These are phyloP conservation scores for Coniella lustricola DNA, from an alignment of 2,329 filamentous ascomycete species.

Conservation along the genomic window DNA sequence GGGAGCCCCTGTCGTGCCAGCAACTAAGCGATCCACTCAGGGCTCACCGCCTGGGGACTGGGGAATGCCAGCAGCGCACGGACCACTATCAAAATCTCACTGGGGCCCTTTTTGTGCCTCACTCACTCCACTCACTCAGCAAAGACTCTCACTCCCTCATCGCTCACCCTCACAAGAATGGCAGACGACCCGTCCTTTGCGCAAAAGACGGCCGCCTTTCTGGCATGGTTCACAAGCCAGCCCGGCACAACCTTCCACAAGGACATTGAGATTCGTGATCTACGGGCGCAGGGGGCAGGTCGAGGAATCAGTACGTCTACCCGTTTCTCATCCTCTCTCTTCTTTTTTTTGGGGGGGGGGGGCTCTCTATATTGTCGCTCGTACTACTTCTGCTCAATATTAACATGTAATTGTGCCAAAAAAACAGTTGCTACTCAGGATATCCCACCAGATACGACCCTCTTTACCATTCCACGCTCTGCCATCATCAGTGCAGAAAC, in stretches of 20 bases:
- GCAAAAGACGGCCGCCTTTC: constrained; percentile 36
- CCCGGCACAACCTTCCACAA: constrained; percentile 48
- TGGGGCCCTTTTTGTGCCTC: background rate
- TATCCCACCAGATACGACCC: constrained; percentile 65
- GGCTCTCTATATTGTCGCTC: no score
- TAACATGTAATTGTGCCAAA: background rate
- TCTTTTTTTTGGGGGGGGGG: no score
- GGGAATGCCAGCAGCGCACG: background rate
- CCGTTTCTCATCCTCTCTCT: no score
- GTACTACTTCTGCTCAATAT: constrained; percentile 1
- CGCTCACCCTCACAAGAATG: background rate
- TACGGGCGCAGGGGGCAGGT: constrained; percentile 43
- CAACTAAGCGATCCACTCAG: no score
- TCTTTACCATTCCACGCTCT: constrained; percentile 72
- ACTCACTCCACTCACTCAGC: background rate
- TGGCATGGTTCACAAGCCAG: constrained; percentile 46
- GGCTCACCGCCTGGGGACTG: no score
- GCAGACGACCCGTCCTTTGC: constrained; percentile 29
- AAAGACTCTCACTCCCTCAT: background rate
- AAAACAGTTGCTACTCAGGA: constrained; percentile 66
- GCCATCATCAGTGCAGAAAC: constrained; percentile 67
- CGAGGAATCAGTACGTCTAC: constrained; percentile 45
- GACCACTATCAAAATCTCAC: background rate
- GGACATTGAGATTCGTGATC: constrained; percentile 44
- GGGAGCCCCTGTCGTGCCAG: no score